Evolutionary conservation across 2,329 filamentous ascomycete genomes (phyloP), one percentile per base, ranked within the genome.

Genomic region (Aspergillus thermomutatus): DNA sequence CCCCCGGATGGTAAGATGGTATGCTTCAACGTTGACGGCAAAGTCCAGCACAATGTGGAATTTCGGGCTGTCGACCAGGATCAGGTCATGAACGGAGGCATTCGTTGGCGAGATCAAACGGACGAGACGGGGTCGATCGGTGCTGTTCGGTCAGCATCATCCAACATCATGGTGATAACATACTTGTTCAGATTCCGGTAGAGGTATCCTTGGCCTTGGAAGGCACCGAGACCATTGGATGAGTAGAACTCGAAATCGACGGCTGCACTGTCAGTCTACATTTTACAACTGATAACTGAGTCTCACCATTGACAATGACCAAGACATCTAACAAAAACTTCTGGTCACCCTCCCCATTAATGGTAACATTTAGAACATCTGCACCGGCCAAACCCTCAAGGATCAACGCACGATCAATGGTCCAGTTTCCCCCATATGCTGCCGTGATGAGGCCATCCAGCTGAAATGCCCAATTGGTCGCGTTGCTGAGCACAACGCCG

Each of bases 11-110:
- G 73, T 75, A 27, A 75, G 53, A 54, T 75, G 72, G 55, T 75
- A 75, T 1, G 61, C 70, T 53, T 75, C 73, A 10, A 75, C 60
- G 47, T 75, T 76, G 8, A 67, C 60, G 2, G 62, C 71, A 43
- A 69, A 67, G 52, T 75, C 69, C 27, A 76, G 65, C 0, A 75
- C 65, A 6, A 75, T 65, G 53, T 76, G 72, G 52, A 75, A 76
- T 25, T 72, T 75, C 1, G 70, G 72, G 25, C 64, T 66, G 45
- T 72, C 67, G 6, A 73, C 66, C 2, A 72, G 60, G 45, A 73
- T 70, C 46, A 71, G 58, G 46, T 72, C 67, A 51, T 73, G 70
- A 4, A 70, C 60, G 1, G 68, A 59, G n/a, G 63, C 58, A 31
- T 69, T 64, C 2, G 59, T 64, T 4, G 64, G 62, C 3, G 62